Percentiles rank a stretch among this genome's conserved stretches.
These are phyloP conservation scores for Stachybotrys elegans DNA, from an alignment of 2,329 filamentous ascomycete species.

Conservation along the genomic window DNA sequence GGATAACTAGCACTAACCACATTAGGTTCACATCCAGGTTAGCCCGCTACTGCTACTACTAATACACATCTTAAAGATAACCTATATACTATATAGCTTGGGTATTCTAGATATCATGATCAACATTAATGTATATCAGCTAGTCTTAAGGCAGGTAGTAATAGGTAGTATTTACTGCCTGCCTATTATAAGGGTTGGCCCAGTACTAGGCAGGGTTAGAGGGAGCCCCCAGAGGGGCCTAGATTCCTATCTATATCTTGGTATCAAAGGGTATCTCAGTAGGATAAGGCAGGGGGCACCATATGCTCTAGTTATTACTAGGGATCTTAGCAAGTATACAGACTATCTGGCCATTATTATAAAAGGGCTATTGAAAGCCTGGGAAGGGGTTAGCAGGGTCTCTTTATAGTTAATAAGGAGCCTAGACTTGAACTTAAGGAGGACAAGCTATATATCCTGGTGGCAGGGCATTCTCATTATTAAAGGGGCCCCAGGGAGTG, in stretches of 20 bases:
- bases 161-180: too few species aligned
- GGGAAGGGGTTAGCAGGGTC: background rate
- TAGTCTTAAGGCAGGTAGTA: background rate
- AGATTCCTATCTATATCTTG: background rate
- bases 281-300: background rate
- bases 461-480: background rate
- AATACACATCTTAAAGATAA: background rate
- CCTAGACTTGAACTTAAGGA: background rate
- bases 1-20: background rate
- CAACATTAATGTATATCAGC: background rate
- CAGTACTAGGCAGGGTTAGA: background rate
- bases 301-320: too few species aligned
- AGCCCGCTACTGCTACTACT: background rate
- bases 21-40: background rate
- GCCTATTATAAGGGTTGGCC: background rate
- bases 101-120: background rate
- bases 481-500: background rate
- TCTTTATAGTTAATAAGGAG: background rate
- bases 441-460: background rate
- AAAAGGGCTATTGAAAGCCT: background rate
- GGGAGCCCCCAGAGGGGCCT: too few species aligned
- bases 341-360: background rate
- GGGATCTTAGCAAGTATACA: background rate
- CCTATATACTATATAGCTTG: background rate
- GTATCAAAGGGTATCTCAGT: background rate